Evolutionary conservation across 1,284 basidiomycete genomes (phyloP), one percentile per base, ranked within the genome.

Genomic region (Puccinia hordei): DNA sequence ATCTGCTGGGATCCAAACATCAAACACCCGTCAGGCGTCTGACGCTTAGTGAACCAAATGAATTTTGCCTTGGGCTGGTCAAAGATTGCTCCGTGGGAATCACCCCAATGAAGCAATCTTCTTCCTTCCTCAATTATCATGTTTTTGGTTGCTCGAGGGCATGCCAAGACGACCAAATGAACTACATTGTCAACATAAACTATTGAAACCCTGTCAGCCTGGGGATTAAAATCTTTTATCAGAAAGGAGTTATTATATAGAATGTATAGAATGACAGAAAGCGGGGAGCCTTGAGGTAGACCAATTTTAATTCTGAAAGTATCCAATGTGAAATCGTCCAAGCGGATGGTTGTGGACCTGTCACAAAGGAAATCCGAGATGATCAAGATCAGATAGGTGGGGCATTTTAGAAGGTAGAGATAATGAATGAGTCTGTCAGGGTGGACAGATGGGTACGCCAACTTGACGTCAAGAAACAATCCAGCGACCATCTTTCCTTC

Each of bases 391-490:
- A 59, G n/a, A 22, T 74, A 74, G 17, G n/a, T 12, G 2, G 73
- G 73, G 57, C 73, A 74, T 9, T 63, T 55, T 13, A 41, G 15
- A 13, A 12, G 27, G 15, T 4, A 59, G 0, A 74, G 46, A 6
- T 41, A 57, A 24, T 57, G 15, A 13, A 74, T 33, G 9, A 74
- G 57, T 38, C 73, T 27, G 12, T 63, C 13, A 5, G 38, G 33
- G 55, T 74, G 73, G 4, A 74, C 73, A 22, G 73, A 59, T 10
- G 53, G 73, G 35, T 74, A 74, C 6, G 53, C 73, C 6, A 55
- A 74, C 44, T 74, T 74, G 0, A 74, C 57, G 44, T 74, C 73
- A 10, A 74, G 33, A n/a, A 73, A 73, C 3, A 55, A n/a, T 3
- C 27, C 71, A 5, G 51, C 35, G 2, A 73, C 71, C 19, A 41